These are phyloP conservation scores for Platismatia glauca DNA, from an alignment of 495 filamentous ascomycete species.

Conservation along the genomic window DNA sequence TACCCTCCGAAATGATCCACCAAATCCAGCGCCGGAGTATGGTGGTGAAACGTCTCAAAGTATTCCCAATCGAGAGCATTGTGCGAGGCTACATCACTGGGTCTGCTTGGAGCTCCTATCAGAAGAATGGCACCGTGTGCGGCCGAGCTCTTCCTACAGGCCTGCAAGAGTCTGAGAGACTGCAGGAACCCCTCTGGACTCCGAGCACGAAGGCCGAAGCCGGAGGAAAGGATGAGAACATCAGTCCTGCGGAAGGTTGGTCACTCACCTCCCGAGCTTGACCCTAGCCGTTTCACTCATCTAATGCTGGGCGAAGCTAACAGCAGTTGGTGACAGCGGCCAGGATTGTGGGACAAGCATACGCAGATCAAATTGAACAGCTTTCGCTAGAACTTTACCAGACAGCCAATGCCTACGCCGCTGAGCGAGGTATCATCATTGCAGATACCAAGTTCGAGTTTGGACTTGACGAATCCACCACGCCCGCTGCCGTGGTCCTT, in stretches of 20 bases:
- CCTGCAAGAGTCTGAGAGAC: slow-evolving; percentile 59
- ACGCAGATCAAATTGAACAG: slow-evolving; percentile 65
- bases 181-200: slow-evolving; percentile 72
- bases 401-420: slow-evolving; percentile 63
- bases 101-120: slow-evolving; percentile 78
- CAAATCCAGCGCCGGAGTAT: slow-evolving; percentile 15
- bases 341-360: slow-evolving; percentile 60
- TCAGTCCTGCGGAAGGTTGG: slow-evolving; percentile 53
- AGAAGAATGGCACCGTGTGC: slow-evolving; percentile 68
- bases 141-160: slow-evolving; percentile 60
- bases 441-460: slow-evolving; percentile 86
- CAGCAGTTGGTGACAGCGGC: slow-evolving; percentile 36
- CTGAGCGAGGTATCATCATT: slow-evolving; percentile 76
- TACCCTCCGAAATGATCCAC: slow-evolving; percentile 37
- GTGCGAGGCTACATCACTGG: slow-evolving; percentile 94
- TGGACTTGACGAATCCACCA: slow-evolving; percentile 62
- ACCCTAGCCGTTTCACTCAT: background rate
- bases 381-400: slow-evolving; percentile 67
- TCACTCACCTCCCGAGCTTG: background rate
- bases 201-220: slow-evolving; percentile 83
- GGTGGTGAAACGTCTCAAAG: slow-evolving; percentile 36
- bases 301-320: slow-evolving; percentile 6
- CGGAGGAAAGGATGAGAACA: slow-evolving; percentile 86
- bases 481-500: slow-evolving; percentile 55
- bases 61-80: slow-evolving; percentile 72